Evolutionary conservation across 805 yeast species (phyloP), one percentile per base, ranked within the genome.

Genomic region (Teunomyces lycoperdinae): DNA sequence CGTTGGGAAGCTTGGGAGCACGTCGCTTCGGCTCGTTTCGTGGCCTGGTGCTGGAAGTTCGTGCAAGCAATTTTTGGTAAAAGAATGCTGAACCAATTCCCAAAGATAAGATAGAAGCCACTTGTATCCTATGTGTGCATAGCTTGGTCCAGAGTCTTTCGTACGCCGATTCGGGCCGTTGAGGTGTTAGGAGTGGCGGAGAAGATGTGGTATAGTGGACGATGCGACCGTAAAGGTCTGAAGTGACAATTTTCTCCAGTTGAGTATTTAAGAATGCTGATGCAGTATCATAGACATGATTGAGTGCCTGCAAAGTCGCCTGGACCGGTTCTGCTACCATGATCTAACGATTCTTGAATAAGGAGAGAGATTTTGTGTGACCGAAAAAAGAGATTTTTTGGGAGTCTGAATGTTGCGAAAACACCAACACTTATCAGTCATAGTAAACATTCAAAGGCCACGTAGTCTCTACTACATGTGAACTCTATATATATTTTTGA

Each of bases 1-100:
- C 94, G 50, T 83, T 83, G 4, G 77, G 56, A 29, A 89, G 70
- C 49, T 82, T 76, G 4, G 76, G 73, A 1, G 90, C 95, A 49
- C 83, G 69, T 56, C 92, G 68, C 51, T 63, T 69, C 7, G 20
- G 46, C 31, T n/a, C 49, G 27, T 24, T 10, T 9, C 11, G 14
- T 28, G 17, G 16, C 13, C 27, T 38, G 10, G 30, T 9, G 6
- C 13, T 14, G n/a, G 16, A 2, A 13, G 29, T n/a, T 4, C 29
- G 41, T 6, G 17, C 41, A 24, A 11, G 14, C 14, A 6, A 13
- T 10, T 11, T 6, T 32, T 43, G 46, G 42, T 48, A 50, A 41
- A 47, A 38, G 16, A 26, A 13, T 2, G 41, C 41, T 3, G 52
- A 34, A 1, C 70, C 71, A 5, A 66, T 47, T 17, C 70, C 73